These are phyloP conservation scores for Zelopaecilomyces penicillatus DNA, from an alignment of 2,329 filamentous ascomycete species.

Conservation along the genomic window DNA sequence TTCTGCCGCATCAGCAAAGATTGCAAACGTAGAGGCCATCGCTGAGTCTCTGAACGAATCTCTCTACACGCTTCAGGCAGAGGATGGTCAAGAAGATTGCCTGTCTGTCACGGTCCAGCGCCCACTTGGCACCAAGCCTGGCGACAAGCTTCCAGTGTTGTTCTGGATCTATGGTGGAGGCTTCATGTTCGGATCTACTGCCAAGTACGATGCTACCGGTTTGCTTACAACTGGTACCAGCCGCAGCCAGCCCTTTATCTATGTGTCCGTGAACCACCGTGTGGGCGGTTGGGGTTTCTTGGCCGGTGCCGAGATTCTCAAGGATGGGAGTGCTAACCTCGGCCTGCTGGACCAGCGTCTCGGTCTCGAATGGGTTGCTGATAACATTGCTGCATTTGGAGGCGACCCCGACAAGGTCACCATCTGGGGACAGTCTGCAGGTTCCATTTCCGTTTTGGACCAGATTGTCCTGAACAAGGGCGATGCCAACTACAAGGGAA, in stretches of 20 bases:
- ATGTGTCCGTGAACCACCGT: slow-evolving; percentile 71
- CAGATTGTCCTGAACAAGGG: slow-evolving; percentile 70
- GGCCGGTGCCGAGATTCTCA: slow-evolving; percentile 56
- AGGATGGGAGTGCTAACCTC: slow-evolving; percentile 60
- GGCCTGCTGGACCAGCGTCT: slow-evolving; percentile 66
- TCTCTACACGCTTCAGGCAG: no score
- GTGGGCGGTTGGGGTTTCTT: slow-evolving; percentile 64
- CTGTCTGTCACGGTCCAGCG: slow-evolving; percentile 52
- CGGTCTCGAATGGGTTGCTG: slow-evolving; percentile 66
- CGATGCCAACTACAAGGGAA: slow-evolving; percentile 64
- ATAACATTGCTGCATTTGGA: slow-evolving; percentile 70
- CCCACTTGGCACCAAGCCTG: slow-evolving; percentile 44
- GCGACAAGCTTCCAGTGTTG: slow-evolving; percentile 54
- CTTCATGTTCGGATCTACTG: slow-evolving; percentile 45
- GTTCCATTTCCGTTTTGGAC: slow-evolving; percentile 64
- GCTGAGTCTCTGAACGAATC: no score
- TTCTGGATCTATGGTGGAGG: slow-evolving; percentile 66
- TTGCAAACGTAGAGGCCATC: no score
- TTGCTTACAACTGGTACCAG: slow-evolving; percentile 37
- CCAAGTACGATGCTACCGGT: slow-evolving; percentile 42
- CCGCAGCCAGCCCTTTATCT: slow-evolving; percentile 51
- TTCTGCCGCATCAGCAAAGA: no score
- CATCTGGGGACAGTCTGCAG: slow-evolving; percentile 68
- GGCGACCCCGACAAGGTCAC: slow-evolving; percentile 73
- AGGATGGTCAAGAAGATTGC: slow-evolving; percentile 51